A percentile compares a stretch with the other conserved stretches of the same genome.
Evolutionary conservation across 768 basidiomycete genomes (phyloP).

Genomic region (Holtermannia corniformis): DNA sequence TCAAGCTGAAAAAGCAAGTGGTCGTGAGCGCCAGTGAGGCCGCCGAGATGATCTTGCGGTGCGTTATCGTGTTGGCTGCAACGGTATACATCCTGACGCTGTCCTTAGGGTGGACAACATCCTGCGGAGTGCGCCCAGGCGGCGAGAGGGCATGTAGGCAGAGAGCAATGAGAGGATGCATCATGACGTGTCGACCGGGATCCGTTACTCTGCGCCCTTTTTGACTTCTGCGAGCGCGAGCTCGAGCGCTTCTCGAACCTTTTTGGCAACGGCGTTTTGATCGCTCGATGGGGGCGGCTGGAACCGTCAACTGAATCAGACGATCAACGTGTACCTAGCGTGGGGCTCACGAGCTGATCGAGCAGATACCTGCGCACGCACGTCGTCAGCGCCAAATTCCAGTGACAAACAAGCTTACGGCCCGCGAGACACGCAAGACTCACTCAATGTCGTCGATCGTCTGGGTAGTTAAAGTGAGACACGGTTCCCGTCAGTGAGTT

Average conservation of each 20-base stretch:
- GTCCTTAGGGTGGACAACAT: constrained; percentile 75
- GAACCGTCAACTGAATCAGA: not conserved
- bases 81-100: not conserved
- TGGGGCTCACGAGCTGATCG: not conserved
- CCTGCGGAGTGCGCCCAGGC: constrained; percentile 71
- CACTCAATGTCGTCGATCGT: not conserved
- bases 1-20: constrained; percentile 93
- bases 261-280: not conserved
- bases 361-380: not conserved
- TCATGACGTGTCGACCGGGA: not conserved
- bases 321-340: not conserved
- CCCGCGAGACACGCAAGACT: not conserved
- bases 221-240: not conserved
- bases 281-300: not conserved
- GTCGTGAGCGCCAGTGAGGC: constrained; percentile 91
- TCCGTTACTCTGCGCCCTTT: not conserved
- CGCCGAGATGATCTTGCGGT: constrained; percentile 95
- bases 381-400: not conserved
- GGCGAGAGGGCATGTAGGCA: constrained; percentile 51
- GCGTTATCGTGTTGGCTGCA: constrained; percentile 25
- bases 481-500: no score
- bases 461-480: no score
- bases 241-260: not conserved
- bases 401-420: no score
- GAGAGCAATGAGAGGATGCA: not conserved